These are phyloP conservation scores for Vitis vinifera DNA, from an alignment of 164 flowering plant species.

Conservation along the genomic window DNA sequence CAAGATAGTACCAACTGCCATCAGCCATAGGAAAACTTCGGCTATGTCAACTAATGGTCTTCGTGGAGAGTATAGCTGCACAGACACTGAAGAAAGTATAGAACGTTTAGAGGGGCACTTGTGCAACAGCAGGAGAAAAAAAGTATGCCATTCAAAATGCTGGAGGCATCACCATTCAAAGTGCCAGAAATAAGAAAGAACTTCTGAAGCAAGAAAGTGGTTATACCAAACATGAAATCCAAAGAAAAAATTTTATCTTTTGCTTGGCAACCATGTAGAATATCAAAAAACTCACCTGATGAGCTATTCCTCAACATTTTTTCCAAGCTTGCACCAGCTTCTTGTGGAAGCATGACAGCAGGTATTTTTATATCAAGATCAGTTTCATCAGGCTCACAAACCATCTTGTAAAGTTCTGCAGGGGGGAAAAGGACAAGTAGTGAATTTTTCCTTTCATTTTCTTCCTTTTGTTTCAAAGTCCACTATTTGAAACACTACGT, in stretches of 20 bases:
- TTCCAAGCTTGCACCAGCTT: slow-evolving; percentile 82
- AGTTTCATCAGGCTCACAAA: slow-evolving; percentile 84
- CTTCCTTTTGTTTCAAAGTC: no score
- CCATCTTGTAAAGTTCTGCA: slow-evolving; percentile 98
- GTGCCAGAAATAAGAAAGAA: no score
- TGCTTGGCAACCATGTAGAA: not conserved
- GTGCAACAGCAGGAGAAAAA: no score
- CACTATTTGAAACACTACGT: no score
- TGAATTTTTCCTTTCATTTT: no score
- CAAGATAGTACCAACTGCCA: slow-evolving; percentile 96
- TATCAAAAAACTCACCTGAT: slow-evolving; percentile 42
- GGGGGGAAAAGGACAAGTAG: not conserved
- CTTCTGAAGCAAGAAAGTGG: not conserved
- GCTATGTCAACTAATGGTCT: slow-evolving; percentile 92
- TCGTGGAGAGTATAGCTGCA: slow-evolving; percentile 87
- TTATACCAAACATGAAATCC: not conserved
- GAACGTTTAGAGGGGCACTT: not conserved
- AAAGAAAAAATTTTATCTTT: not conserved
- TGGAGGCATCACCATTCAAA: not conserved
- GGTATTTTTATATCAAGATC: slow-evolving; percentile 74
- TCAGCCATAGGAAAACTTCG: slow-evolving; percentile 97
- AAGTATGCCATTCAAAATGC: not conserved
- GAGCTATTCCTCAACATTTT: slow-evolving; percentile 43
- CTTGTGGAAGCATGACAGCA: slow-evolving; percentile 92
- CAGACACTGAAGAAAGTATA: slow-evolving; percentile 56